Evolutionary conservation across 2,329 filamentous ascomycete species (phyloP).

Genomic region (Sporothrix brasiliensis): DNA sequence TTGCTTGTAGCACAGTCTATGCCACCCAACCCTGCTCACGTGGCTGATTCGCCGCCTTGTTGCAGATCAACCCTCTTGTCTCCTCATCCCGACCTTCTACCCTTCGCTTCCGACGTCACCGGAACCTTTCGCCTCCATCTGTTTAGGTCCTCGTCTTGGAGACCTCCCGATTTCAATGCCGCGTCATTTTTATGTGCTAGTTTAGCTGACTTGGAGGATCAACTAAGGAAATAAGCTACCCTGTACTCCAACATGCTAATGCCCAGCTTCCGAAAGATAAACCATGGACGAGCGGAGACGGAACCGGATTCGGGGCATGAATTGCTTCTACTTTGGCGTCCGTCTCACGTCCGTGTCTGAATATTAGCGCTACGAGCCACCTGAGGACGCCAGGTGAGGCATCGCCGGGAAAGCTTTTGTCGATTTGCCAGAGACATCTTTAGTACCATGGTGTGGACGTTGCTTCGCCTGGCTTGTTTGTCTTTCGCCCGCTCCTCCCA

Average conservation of each 20-base stretch:
- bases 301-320: neutral
- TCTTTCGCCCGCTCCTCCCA: neutral
- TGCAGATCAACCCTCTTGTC: neutral
- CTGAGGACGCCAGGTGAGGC: neutral
- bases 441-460: neutral
- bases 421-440: neutral
- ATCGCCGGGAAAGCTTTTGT: neutral
- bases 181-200: neutral
- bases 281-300: conserved; percentile 15
- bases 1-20: neutral
- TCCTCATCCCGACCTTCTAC: neutral
- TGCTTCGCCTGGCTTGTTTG: neutral
- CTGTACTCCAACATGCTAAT: neutral
- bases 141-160: conserved; percentile 3
- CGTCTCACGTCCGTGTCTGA: too few species aligned
- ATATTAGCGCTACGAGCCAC: too few species aligned
- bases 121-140: neutral
- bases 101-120: neutral
- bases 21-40: neutral
- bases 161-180: conserved; percentile 18
- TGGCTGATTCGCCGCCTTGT: neutral
- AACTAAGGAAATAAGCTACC: neutral
- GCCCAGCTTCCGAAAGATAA: conserved; percentile 21
- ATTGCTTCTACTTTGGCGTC: neutral
- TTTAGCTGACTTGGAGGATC: neutral